Base-by-base conservation (phyloP, 306 rosid genomes). In the Inga oerstediana region DNA sequence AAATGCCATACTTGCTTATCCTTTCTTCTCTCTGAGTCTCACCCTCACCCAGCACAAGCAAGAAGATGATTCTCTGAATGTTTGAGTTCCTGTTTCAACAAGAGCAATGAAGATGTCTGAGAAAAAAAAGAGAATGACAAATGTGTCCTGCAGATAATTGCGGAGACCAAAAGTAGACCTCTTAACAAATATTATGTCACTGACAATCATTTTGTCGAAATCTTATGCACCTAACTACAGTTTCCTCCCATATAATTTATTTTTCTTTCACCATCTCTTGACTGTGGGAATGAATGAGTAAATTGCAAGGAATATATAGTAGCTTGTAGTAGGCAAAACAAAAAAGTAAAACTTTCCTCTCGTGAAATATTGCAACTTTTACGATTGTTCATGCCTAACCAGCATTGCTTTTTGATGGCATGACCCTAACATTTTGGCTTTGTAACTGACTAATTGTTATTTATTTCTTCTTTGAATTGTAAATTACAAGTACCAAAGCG, bases 1-100 rank as follows among this genome's bases (percentile, higher is more conserved):
- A 91, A 97, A 97, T 81, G 99, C 99, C 99, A 94, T 92, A 8
- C 32, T 82, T 81, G 44, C 66, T 65, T 72, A 56, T 58, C 76
- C 56, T 84, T 45, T 70, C 79, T 8, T 35, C 27, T 76, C 14
- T 79, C 49, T 62, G 17, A 10, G 7, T 62, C 35, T 24, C 75
- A 35, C 72, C 24, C 85, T 48, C n/a, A 69, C 44, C 78, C 56
- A 74, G 51, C 35, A 74, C 44, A 51, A 52, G 75, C 75, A 80
- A 69, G 34, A n/a, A 69, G 35, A 80, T 74, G 82, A 79, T 79
- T 45, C 22, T 34, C 24, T 49, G 43, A 54, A 34, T 83, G 20
- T 83, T 4, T n/a, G 35, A 22, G 67, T 48, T 43, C 32, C 51
- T 41, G 72, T 75, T 67, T 19, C 43, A 75, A 79, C 75, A 82